phyloP scores from a whole-genome alignment of 73 alveolate species.

The Effrenium voratum region DNA sequence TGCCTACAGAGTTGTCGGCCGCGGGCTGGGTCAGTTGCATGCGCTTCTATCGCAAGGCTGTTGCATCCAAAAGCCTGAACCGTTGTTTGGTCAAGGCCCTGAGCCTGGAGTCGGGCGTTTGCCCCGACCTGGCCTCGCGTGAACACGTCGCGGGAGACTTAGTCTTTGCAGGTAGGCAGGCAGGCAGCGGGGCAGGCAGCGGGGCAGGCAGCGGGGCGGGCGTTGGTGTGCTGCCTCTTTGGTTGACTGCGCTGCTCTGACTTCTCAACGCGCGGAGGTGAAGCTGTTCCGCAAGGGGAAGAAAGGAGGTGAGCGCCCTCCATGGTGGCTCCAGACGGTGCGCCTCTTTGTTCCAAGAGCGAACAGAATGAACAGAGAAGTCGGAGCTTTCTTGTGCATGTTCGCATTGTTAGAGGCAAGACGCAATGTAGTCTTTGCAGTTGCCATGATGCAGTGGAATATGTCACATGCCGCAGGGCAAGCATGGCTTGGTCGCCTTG shows the following conservation, averaged over 20 bases:
- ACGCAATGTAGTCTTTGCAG: not conserved
- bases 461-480: conserved; percentile 3
- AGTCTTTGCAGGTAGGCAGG: too few relatives aligned
- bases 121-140: conserved; percentile 43
- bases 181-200: too few relatives aligned
- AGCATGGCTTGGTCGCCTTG: conserved; percentile 63
- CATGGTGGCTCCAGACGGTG: conserved; percentile 57
- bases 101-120: conserved; percentile 27
- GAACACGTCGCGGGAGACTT: conserved; percentile 4
- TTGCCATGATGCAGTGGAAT: not conserved
- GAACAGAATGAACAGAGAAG: not conserved
- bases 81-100: too few relatives aligned
- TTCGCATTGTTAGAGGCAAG: too few relatives aligned
- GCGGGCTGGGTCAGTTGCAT: not conserved
- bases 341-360: not conserved
- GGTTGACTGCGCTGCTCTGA: too few relatives aligned
- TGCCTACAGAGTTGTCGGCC: not conserved
- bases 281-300: conserved; percentile 31
- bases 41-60: not conserved
- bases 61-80: too few relatives aligned
- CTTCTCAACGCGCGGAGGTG: too few relatives aligned
- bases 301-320: conserved; percentile 28
- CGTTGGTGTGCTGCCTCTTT: too few relatives aligned
- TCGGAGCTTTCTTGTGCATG: not conserved
- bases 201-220: too few relatives aligned